Base-by-base conservation (phyloP, 352 stramenopile genomes). In the Phytophthora foliorum region DNA sequence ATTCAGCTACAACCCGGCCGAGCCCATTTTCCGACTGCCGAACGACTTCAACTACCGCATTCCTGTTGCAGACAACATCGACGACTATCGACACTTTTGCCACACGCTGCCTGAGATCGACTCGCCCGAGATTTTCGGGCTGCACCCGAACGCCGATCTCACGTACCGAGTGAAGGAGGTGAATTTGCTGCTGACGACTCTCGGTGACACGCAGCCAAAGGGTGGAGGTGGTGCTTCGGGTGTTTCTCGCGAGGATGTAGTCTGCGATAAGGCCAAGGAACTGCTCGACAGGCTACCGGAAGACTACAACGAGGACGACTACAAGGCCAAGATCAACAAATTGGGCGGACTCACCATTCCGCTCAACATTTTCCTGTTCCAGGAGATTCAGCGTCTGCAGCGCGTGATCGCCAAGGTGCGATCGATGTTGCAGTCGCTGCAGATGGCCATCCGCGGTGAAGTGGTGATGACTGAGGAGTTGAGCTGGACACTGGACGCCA, bases 291-390 rank as follows among this genome's bases (percentile, higher is more conserved):
- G 95, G 6, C 80, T 99, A 53, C 97, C 97, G 10, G 95, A 98
- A 50, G 95, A 99, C 75, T 99, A 99, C 79, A 88, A 96, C 52
- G 96, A 99, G 71, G 98, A 99, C 71, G 97, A 99, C 62, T 99
- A 99, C 85, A 99, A 98, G 67, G 84, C 84, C 55, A 98, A 98
- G 77, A 98, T 99, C 69, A 92, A 96, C 70, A 98, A 99, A 69
- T 72, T 99, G 3, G 96, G 96, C 4, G 97, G 97, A 0, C 91
- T 99, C 46, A 91, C 92, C 49, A 94, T 99, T 51, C 97, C 98
- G 22, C 88, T 99, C 61, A 99, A 99, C 65, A 99, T 99, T 57
- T 99, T 99, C 74, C 78, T 99, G 22, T 99, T 98, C 83, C 97
- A 99, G 84, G 98, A 99, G 74, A 99, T 99, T 59, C 95, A 99